Conservation (phyloP, 208 protist genomes). For the Leishmania turanica region DNA sequence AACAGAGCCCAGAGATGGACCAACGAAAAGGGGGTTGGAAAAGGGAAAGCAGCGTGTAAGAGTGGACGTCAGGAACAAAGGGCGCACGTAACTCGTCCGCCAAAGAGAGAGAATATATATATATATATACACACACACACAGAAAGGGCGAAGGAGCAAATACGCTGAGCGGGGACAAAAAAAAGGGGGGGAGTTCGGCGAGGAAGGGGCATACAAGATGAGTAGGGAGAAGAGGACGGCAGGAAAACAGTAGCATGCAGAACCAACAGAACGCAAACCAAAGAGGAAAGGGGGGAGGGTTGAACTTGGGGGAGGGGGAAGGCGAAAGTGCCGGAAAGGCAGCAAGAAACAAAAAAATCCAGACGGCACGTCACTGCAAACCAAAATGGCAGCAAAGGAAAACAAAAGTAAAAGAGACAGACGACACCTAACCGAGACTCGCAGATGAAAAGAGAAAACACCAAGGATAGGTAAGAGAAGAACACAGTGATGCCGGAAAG, state of each 20-base stretch:
- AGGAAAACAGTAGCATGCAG: not conserved
- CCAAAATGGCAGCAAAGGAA: not conserved
- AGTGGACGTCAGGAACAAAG: not conserved
- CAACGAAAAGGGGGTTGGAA: not conserved
- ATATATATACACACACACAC: not conserved
- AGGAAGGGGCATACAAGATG: not conserved
- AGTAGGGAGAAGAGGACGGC: not conserved
- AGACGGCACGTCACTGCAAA: not conserved
- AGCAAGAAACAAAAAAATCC: not conserved
- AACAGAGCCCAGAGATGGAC: not conserved
- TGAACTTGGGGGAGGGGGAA: no score
- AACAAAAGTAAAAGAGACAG: conserved; percentile 2
- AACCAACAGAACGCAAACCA: not conserved
- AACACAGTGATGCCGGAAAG: not conserved
- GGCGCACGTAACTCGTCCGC: not conserved
- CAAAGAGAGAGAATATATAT: not conserved
- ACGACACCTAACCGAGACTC: not conserved
- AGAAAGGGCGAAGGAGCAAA: not conserved
- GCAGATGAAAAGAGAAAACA: not conserved
- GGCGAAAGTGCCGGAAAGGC: not conserved
- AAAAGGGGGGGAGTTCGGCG: not conserved
- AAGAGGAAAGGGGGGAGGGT: not conserved
- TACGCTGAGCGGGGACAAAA: not conserved
- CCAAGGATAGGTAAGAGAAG: not conserved
- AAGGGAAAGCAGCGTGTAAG: not conserved